Evolutionary conservation across 1,139 yeast genomes (phyloP).

Genomic region (Yamadazyma sp.): DNA sequence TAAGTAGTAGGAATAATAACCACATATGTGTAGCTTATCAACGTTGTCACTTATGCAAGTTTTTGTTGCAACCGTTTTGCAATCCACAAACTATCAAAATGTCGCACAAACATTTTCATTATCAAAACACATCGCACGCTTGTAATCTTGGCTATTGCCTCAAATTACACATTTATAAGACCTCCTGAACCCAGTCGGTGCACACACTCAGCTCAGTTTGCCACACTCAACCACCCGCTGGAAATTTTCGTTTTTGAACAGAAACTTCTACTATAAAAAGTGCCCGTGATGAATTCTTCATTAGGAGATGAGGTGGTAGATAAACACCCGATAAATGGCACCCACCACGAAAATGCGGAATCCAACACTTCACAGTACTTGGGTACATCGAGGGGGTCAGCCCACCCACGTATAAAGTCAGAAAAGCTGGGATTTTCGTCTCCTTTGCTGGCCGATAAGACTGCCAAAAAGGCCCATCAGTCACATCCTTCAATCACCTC

Average conservation of each 20-base stretch:
- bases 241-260: too few species aligned
- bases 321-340: conserved; percentile 3
- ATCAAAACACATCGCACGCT: conserved; percentile 4
- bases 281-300: conserved; percentile 13
- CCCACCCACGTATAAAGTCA: neutral
- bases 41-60: too few species aligned
- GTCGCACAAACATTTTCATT: conserved; percentile 3
- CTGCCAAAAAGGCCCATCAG: neutral
- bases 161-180: neutral
- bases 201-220: too few species aligned
- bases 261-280: too few species aligned
- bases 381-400: neutral
- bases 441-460: neutral
- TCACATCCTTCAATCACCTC: conserved; percentile 17
- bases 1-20: neutral
- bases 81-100: neutral
- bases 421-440: conserved; percentile 1
- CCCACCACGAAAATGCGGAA: neutral
- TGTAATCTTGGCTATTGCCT: neutral
- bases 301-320: conserved; percentile 18
- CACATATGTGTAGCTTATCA: neutral
- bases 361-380: neutral
- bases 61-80: conserved; percentile 3
- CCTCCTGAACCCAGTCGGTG: too few species aligned
- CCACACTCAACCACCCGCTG: too few species aligned